Percentiles rank a stretch among this genome's conserved stretches.
Conservation (phyloP, 345 rosid species). For the Eutrema heterophyllum region DNA sequence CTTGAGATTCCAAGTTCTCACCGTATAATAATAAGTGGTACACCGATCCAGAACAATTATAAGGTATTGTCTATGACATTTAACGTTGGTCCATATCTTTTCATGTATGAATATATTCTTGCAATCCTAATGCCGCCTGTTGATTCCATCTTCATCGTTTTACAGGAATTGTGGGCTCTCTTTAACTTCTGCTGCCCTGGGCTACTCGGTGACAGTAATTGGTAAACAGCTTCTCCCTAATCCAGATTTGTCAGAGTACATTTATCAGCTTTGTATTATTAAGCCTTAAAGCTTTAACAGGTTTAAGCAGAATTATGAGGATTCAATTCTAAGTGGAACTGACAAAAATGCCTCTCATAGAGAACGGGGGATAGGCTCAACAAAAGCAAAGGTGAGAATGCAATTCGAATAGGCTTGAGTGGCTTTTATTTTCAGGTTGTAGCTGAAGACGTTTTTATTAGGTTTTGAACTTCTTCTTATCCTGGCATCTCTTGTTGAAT, state of each 20-base stretch:
- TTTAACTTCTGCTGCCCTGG: slow-evolving; percentile 92
- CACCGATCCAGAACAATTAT: slow-evolving; percentile 93
- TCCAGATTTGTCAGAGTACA: slow-evolving; percentile 2
- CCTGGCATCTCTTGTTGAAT: not conserved
- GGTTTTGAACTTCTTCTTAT: slow-evolving; percentile 1
- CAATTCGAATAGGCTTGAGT: not conserved
- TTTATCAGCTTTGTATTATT: slow-evolving; percentile 22
- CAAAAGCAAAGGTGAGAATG: slow-evolving; percentile 73
- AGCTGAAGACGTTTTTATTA: not conserved
- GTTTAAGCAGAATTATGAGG: slow-evolving; percentile 81
- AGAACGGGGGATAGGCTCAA: slow-evolving; percentile 84
- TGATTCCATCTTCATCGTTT: slow-evolving; percentile 14
- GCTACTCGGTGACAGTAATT: slow-evolving; percentile 73
- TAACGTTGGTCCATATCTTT: not conserved
- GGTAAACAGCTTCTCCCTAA: slow-evolving; percentile 40
- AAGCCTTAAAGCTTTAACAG: slow-evolving; percentile 33
- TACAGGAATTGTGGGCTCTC: slow-evolving; percentile 92
- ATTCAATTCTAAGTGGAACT: slow-evolving; percentile 74
- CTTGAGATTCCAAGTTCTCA: slow-evolving; percentile 89
- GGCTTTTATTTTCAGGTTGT: not conserved
- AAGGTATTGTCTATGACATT: slow-evolving; percentile 50
- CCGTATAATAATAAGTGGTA: slow-evolving; percentile 88
- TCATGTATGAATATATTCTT: not conserved
- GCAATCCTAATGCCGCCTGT: not conserved
- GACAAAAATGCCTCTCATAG: slow-evolving; percentile 89